Conservation (phyloP, 2,329 filamentous ascomycete genomes). For the Colletotrichum sojae region DNA sequence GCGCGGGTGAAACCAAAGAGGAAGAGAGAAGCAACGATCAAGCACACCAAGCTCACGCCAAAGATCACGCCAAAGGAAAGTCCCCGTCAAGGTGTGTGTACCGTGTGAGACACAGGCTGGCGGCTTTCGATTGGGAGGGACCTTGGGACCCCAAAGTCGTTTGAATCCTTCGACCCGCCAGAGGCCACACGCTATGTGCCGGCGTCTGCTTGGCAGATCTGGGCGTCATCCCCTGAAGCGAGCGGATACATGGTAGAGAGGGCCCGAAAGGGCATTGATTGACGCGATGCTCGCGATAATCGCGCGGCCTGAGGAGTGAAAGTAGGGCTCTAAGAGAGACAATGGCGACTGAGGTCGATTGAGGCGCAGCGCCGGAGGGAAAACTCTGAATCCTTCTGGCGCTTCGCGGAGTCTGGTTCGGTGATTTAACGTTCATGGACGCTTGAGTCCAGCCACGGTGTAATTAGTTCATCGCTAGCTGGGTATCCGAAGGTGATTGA, state of each 20-base stretch:
- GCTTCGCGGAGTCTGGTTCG: background rate
- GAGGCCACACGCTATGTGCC: background rate
- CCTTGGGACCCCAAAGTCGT: background rate
- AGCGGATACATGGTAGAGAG: too few relatives aligned
- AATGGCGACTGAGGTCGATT: background rate
- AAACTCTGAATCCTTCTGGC: constrained; percentile 15
- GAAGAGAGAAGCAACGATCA: background rate
- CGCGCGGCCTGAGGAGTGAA: background rate
- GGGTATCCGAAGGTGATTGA: too few relatives aligned
- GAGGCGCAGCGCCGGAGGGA: background rate
- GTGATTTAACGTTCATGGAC: background rate
- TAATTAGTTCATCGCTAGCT: background rate
- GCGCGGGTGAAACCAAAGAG: constrained; percentile 2
- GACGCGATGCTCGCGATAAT: background rate
- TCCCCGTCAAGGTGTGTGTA: too few relatives aligned
- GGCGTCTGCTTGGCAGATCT: constrained; percentile 18
- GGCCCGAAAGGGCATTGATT: constrained; percentile 19
- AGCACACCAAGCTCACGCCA: constrained; percentile 12
- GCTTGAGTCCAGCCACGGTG: background rate
- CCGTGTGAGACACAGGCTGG: background rate
- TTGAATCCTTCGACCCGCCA: constrained; percentile 33
- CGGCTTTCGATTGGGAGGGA: background rate
- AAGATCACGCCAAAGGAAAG: too few relatives aligned
- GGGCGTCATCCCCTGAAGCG: constrained; percentile 12
- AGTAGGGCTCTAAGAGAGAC: background rate